Conservation (phyloP, 768 basidiomycete species). For the Hypholoma sublateritium region DNA sequence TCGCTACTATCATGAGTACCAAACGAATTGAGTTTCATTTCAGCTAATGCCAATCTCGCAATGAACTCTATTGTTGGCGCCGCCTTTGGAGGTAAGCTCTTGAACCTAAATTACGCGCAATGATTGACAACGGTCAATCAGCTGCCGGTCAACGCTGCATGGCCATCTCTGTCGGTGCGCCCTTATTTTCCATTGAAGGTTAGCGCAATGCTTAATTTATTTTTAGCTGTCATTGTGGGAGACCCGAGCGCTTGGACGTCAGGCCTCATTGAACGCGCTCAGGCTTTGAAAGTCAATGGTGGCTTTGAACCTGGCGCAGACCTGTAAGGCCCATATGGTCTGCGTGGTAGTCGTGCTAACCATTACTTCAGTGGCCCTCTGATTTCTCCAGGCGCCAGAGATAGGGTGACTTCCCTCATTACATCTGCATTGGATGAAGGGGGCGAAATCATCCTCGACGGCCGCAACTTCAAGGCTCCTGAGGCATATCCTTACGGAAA, state of each 20-base stretch:
- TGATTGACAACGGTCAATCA: conserved; percentile 22
- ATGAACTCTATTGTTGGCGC: conserved; percentile 92
- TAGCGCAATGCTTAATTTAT: not conserved
- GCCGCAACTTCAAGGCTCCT: conserved; percentile 65
- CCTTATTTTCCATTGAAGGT: not conserved
- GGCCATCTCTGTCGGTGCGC: conserved; percentile 88
- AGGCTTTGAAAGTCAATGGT: conserved; percentile 78
- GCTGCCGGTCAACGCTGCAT: conserved; percentile 98
- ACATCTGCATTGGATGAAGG: conserved; percentile 76
- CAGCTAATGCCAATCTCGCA: conserved; percentile 90
- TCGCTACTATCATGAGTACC: not conserved
- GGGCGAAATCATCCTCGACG: conserved; percentile 85
- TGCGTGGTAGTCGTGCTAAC: not conserved
- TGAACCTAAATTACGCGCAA: not conserved
- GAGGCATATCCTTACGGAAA: conserved; percentile 81
- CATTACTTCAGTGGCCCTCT: conserved; percentile 58
- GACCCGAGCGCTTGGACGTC: conserved; percentile 78
- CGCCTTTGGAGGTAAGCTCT: conserved; percentile 76
- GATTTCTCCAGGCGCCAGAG: conserved; percentile 81
- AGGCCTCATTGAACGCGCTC: conserved; percentile 80
- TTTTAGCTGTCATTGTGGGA: conserved; percentile 77
- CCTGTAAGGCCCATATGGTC: conserved; percentile 44
- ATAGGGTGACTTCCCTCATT: conserved; percentile 74
- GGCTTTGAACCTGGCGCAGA: conserved; percentile 90
- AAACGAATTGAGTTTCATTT: not conserved